Conservation (phyloP, 1,284 basidiomycete genomes). For the Leccinum subspadiceum region DNA sequence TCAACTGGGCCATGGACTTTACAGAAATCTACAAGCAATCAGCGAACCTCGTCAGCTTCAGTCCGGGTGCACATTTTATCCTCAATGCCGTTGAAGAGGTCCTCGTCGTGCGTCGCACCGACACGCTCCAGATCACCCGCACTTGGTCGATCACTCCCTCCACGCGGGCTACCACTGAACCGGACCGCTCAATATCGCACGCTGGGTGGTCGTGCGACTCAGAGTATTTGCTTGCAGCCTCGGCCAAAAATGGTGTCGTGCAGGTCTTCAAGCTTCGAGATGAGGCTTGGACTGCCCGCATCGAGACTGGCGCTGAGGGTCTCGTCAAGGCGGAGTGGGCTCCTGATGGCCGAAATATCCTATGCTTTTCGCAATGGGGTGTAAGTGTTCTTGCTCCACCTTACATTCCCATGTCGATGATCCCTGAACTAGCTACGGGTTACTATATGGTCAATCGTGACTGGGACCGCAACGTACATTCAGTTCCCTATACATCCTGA, state of each 20-base stretch:
- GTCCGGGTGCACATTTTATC: slow-evolving; percentile 71
- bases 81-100: slow-evolving; percentile 71
- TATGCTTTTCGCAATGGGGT: slow-evolving; percentile 88
- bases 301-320: slow-evolving; percentile 80
- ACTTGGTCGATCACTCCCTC: slow-evolving; percentile 64
- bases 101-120: slow-evolving; percentile 70
- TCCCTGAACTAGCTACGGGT: slow-evolving; percentile 64
- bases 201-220: slow-evolving; percentile 83
- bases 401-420: slow-evolving; percentile 5
- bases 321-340: slow-evolving; percentile 84
- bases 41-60: slow-evolving; percentile 64
- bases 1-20: slow-evolving; percentile 56
- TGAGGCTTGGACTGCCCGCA: slow-evolving; percentile 69
- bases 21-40: slow-evolving; percentile 80
- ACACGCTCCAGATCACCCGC: slow-evolving; percentile 71
- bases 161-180: slow-evolving; percentile 32
- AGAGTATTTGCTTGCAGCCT: slow-evolving; percentile 76
- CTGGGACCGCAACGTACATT: slow-evolving; percentile 69
- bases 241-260: slow-evolving; percentile 60
- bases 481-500: slow-evolving; percentile 79
- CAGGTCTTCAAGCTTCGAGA: slow-evolving; percentile 73
- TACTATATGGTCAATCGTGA: slow-evolving; percentile 75
- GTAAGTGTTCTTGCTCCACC: slow-evolving; percentile 48
- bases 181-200: slow-evolving; percentile 57
- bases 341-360: slow-evolving; percentile 71